A percentile compares a stretch with the other conserved stretches of the same genome.
Evolutionary conservation across 2,329 filamentous ascomycete species (phyloP).

Genomic region (Lojkania enalia): DNA sequence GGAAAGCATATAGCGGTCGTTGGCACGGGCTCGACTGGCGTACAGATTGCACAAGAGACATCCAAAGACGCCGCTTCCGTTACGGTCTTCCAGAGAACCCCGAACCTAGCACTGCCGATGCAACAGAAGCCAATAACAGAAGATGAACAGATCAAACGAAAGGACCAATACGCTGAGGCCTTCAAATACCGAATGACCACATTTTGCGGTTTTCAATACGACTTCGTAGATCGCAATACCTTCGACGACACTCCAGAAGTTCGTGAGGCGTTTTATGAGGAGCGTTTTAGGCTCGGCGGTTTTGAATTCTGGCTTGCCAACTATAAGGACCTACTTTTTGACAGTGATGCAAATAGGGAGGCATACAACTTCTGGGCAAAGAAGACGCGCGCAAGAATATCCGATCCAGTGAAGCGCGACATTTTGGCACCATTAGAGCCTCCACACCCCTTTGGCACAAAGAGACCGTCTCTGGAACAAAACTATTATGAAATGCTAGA

Average conservation of each 20-base stretch:
- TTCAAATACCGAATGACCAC: constrained; percentile 57
- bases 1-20: constrained; percentile 65
- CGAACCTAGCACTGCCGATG: constrained; percentile 68
- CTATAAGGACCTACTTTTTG: constrained; percentile 47
- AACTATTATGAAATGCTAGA: constrained; percentile 53
- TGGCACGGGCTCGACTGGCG: constrained; percentile 66
- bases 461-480: constrained; percentile 53
- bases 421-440: constrained; percentile 51
- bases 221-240: constrained; percentile 58
- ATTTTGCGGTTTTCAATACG: constrained; percentile 64
- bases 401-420: constrained; percentile 50
- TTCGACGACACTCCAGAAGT: constrained; percentile 51
- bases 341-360: constrained; percentile 48
- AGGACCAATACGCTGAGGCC: constrained; percentile 50
- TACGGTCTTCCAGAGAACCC: constrained; percentile 67
- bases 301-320: constrained; percentile 50
- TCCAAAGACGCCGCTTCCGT: constrained; percentile 56
- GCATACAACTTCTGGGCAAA: constrained; percentile 54
- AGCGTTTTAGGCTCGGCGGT: constrained; percentile 46
- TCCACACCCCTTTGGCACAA: constrained; percentile 52
- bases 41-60: constrained; percentile 66
- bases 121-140: constrained; percentile 52
- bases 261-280: constrained; percentile 49
- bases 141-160: constrained; percentile 55
- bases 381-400: constrained; percentile 48